Conservation (phyloP, 805 yeast genomes). For the Suhomyces vadensis region DNA sequence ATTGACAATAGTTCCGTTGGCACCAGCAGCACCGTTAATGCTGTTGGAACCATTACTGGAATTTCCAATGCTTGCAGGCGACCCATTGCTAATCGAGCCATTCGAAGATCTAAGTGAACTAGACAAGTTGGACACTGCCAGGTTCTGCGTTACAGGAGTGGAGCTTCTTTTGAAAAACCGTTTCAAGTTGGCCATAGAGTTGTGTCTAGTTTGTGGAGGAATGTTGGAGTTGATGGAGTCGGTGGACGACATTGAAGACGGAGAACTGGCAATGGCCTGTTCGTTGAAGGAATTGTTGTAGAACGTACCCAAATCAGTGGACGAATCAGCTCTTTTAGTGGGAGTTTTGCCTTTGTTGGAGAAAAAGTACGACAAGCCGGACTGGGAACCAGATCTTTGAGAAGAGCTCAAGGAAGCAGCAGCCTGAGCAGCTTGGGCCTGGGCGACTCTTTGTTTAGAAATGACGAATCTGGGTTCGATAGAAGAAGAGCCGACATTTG, state of each 20-base stretch:
- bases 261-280: constrained; percentile 27
- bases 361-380: constrained; percentile 53
- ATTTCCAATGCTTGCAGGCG: background rate
- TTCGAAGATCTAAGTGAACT: constrained; percentile 22
- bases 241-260: constrained; percentile 31
- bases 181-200: constrained; percentile 77
- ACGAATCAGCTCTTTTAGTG: constrained; percentile 34
- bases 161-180: constrained; percentile 61
- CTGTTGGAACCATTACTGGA: background rate
- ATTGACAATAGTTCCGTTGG: background rate
- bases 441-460: constrained; percentile 71
- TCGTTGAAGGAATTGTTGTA: constrained; percentile 40
- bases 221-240: constrained; percentile 29
- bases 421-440: constrained; percentile 43
- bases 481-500: constrained; percentile 55
- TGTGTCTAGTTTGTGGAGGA: constrained; percentile 55
- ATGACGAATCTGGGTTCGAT: constrained; percentile 88
- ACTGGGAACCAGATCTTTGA: constrained; percentile 44
- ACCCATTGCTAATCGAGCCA: constrained; percentile 8
- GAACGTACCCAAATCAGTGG: constrained; percentile 43
- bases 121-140: constrained; percentile 23
- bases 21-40: background rate
- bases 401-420: constrained; percentile 35
- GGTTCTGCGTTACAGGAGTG: constrained; percentile 20
- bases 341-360: constrained; percentile 33